Evolutionary conservation across 179 eudicot species (phyloP).

Genomic region (Silene coronaria): DNA sequence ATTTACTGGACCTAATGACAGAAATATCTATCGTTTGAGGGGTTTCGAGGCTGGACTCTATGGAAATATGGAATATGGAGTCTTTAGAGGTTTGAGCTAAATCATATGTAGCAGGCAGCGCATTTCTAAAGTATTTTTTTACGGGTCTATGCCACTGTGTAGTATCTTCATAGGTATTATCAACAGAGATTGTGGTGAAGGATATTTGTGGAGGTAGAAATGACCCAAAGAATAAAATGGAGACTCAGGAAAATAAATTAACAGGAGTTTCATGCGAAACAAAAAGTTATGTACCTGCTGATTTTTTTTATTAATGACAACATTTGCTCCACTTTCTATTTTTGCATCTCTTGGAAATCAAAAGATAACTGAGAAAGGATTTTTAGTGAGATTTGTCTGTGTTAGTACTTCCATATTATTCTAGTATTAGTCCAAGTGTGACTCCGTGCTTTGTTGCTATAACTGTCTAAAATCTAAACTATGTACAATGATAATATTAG

Average conservation of each 20-base stretch:
- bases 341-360: neutral
- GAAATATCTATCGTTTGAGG: neutral
- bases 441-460: neutral
- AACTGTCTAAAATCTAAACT: conserved; percentile 1
- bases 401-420: neutral
- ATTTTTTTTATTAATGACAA: too few species aligned
- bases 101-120: neutral
- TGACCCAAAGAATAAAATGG: neutral
- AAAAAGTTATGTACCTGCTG: too few species aligned
- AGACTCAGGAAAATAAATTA: neutral
- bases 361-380: neutral
- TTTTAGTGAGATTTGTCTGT: neutral
- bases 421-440: conserved; percentile 4
- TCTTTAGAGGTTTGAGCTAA: neutral
- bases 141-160: too few species aligned
- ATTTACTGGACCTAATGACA: neutral
- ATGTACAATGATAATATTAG: neutral
- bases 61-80: neutral
- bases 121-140: too few species aligned
- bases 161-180: neutral
- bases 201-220: too few species aligned
- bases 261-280: too few species aligned
- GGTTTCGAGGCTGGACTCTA: neutral
- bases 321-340: neutral
- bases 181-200: neutral